Conservation (phyloP, 495 filamentous ascomycete species). For the Geoglossum glabrum region DNA sequence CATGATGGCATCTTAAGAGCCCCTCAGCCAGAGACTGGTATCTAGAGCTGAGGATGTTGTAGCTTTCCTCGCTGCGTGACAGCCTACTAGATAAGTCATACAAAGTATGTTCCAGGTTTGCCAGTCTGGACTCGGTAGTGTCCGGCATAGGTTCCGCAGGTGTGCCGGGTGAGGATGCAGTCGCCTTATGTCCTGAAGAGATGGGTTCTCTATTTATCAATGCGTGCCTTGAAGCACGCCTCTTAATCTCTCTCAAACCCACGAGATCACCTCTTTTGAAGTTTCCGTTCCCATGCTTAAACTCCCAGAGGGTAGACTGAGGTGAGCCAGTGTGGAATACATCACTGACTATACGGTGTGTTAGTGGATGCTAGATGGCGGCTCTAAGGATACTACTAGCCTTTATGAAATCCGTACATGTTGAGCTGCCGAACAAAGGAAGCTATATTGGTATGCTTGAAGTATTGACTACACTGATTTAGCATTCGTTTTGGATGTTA, state of each 20-base stretch:
- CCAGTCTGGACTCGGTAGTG: constrained; percentile 53
- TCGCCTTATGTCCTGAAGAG: constrained; percentile 46
- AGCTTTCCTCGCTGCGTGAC: constrained; percentile 64
- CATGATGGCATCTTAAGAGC: constrained; percentile 55
- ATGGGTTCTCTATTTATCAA: constrained; percentile 91
- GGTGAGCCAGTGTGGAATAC: constrained; percentile 95
- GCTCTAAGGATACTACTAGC: constrained; percentile 25
- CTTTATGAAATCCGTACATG: constrained; percentile 99
- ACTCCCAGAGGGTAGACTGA: constrained; percentile 92
- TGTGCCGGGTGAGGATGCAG: constrained; percentile 58
- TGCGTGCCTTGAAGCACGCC: constrained; percentile 86
- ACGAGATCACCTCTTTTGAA: constrained; percentile 90
- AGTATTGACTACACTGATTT: constrained; percentile 49
- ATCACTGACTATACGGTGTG: constrained; percentile 61
- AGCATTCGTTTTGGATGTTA: background rate
- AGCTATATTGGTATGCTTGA: constrained; percentile 98
- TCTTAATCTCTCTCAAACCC: constrained; percentile 86
- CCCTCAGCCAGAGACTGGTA: constrained; percentile 70
- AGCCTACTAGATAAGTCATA: constrained; percentile 64
- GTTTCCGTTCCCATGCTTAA: constrained; percentile 94
- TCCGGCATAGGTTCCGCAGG: constrained; percentile 67
- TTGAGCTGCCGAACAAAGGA: constrained; percentile 96
- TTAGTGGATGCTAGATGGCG: background rate
- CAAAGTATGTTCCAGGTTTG: constrained; percentile 57
- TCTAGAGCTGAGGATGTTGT: constrained; percentile 54